These are phyloP conservation scores for Coemansia sp. DNA, from an alignment of 371 early-diverging fungal genomes.

Conservation along the genomic window DNA sequence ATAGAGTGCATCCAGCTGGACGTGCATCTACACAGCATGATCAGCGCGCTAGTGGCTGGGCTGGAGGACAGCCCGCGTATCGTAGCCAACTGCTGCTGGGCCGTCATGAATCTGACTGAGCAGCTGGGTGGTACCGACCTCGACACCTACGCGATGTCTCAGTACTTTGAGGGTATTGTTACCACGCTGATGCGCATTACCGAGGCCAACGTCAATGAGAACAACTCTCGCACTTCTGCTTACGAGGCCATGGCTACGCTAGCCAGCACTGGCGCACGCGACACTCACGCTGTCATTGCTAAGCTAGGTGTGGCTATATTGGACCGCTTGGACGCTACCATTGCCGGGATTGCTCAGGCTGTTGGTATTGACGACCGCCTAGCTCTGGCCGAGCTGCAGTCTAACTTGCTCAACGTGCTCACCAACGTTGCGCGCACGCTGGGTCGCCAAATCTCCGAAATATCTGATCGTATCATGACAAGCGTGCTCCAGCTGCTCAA, in stretches of 20 bases:
- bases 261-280: slow-evolving; percentile 68
- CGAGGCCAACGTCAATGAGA: slow-evolving; percentile 64
- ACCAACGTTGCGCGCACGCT: slow-evolving; percentile 78
- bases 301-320: slow-evolving; percentile 70
- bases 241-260: slow-evolving; percentile 89
- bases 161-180: slow-evolving; percentile 77
- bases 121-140: slow-evolving; percentile 62
- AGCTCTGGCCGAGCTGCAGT: slow-evolving; percentile 79
- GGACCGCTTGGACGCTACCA: slow-evolving; percentile 66
- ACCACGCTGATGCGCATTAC: slow-evolving; percentile 73
- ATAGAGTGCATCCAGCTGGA: slow-evolving; percentile 74
- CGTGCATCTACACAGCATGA: slow-evolving; percentile 65
- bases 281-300: slow-evolving; percentile 71
- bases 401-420: slow-evolving; percentile 84
- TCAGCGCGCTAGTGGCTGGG: slow-evolving; percentile 76
- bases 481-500: slow-evolving; percentile 67
- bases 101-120: slow-evolving; percentile 85
- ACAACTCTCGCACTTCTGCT: slow-evolving; percentile 83
- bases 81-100: slow-evolving; percentile 91
- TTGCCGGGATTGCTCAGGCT: slow-evolving; percentile 61
- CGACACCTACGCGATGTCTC: slow-evolving; percentile 69
- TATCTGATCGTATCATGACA: slow-evolving; percentile 88
- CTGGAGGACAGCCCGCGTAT: slow-evolving; percentile 83
- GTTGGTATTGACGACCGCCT: slow-evolving; percentile 78
- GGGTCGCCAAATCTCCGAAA: slow-evolving; percentile 61